Percentiles rank a stretch among this genome's conserved stretches.
Conservation (phyloP, 2,329 filamentous ascomycete species). For the Aaosphaeria pasadenensis region DNA sequence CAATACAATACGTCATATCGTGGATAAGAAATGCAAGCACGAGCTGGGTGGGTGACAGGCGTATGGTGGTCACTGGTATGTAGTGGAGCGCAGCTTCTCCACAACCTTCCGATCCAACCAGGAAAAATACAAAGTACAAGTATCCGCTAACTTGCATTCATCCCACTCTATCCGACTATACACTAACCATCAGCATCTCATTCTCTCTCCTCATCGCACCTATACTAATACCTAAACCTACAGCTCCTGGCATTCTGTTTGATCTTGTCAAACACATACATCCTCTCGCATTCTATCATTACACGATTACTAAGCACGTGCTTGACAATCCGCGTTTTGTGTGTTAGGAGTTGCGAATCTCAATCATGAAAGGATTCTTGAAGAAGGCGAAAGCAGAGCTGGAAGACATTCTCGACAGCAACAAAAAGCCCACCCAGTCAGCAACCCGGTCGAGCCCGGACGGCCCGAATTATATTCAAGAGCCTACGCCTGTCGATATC, state of each 20-base stretch:
- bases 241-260: too few species aligned
- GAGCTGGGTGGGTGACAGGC: neutral
- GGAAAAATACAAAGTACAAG: too few species aligned
- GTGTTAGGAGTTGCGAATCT: neutral
- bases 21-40: neutral
- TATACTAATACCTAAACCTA: too few species aligned
- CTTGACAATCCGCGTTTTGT: neutral
- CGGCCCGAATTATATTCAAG: conserved; percentile 31
- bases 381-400: conserved; percentile 26
- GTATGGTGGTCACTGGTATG: too few species aligned
- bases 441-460: conserved; percentile 2
- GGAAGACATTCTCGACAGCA: conserved; percentile 1
- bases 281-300: neutral
- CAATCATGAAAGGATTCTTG: conserved; percentile 25
- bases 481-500: conserved; percentile 40
- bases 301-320: neutral
- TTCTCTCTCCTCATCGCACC: too few species aligned
- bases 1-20: conserved; percentile 8
- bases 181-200: too few species aligned
- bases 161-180: too few species aligned
- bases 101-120: neutral
- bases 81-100: conserved; percentile 8
- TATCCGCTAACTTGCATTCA: neutral
- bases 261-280: too few species aligned
- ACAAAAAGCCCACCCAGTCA: conserved; percentile 1